Conservation (phyloP, 352 stramenopile species). For the Pythium volutum region DNA sequence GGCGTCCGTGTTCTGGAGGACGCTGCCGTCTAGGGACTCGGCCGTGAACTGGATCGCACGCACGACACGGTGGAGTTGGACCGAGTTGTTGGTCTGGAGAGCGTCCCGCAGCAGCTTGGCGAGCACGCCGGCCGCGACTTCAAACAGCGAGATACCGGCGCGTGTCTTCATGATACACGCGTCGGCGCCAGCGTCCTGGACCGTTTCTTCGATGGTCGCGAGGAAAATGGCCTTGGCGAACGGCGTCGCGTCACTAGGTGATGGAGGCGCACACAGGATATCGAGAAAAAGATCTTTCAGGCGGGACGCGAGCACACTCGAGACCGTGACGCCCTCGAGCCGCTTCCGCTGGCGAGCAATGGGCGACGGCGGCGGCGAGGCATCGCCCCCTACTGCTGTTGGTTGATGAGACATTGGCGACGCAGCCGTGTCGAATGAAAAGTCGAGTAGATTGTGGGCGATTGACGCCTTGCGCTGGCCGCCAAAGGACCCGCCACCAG, state of each 20-base stretch:
- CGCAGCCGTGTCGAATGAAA: conserved; percentile 37
- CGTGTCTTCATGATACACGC: conserved; percentile 48
- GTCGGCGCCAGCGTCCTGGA: conserved; percentile 36
- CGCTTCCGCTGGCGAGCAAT: conserved; percentile 29
- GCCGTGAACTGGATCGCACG: conserved; percentile 51
- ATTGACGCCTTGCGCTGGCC: conserved; percentile 16
- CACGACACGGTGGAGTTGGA: conserved; percentile 49
- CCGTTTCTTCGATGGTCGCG: conserved; percentile 52
- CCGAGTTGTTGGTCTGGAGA: conserved; percentile 12
- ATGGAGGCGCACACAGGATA: conserved; percentile 29
- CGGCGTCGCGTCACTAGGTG: conserved; percentile 16
- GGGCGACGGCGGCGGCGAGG: conserved; percentile 34
- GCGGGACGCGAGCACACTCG: conserved; percentile 34
- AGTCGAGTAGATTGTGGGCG: conserved; percentile 40
- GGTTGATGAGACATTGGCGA: neutral
- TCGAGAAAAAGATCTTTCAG: conserved; percentile 60
- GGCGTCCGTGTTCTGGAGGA: conserved; percentile 39
- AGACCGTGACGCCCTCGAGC: conserved; percentile 46
- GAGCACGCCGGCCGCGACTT: conserved; percentile 44
- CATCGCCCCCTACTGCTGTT: neutral
- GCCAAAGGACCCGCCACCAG: neutral
- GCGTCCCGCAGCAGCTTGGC: conserved; percentile 35
- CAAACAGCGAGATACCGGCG: conserved; percentile 50
- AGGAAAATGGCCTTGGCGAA: conserved; percentile 39
- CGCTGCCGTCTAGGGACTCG: conserved; percentile 41